Base-by-base conservation (phyloP, 768 basidiomycete genomes). In the Sutorius australiensis region DNA sequence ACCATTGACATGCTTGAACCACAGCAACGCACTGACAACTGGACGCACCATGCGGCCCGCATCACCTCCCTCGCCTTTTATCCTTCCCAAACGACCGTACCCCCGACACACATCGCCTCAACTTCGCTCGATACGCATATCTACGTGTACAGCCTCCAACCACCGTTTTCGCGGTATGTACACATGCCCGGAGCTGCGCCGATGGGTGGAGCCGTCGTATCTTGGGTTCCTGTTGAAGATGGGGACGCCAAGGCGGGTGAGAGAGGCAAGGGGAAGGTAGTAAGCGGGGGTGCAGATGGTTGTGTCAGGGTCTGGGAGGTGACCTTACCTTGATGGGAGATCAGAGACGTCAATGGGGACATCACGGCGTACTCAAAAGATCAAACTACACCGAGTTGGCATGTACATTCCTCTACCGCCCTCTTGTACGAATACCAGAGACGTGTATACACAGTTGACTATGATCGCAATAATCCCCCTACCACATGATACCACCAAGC, bases 111-210 rank as follows among this genome's bases (percentile, higher is more conserved):
- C 63, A 80, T 89, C 56, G 94, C 85, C 11, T 93, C 92, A 5
- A 93, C 87, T 11, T 91, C 92, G 17, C 77, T 95, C n/a, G 95
- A 98, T 67, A 95, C 94, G 30, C 82, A 92, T 59, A 82, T 95
- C 5, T 97, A 93, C 63, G 72, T 98, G 24, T 98, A 90, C 84
- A 84, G 86, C 57, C 82, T 92, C 30, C 73, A 73, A 40, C 80
- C 82, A 63, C 84, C 86, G 9, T 72, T 82, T 67, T 60, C 58
- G 21, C 84, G 79, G 69, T 89, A 88, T 59, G 82, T 93, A 33
- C 78, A 84, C 27, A 84, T 98, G 67, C 87, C 85, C 76, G 93
- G 93, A 55, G 92, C 90, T 1, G 84, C 84, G 34, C 83, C 91
- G 6, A 90, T 92, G 12, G 94, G 95, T 9, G 87, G 92, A 3